These are phyloP conservation scores for Lipomyces lipofer DNA, from an alignment of 805 yeast genomes.

Conservation along the genomic window DNA sequence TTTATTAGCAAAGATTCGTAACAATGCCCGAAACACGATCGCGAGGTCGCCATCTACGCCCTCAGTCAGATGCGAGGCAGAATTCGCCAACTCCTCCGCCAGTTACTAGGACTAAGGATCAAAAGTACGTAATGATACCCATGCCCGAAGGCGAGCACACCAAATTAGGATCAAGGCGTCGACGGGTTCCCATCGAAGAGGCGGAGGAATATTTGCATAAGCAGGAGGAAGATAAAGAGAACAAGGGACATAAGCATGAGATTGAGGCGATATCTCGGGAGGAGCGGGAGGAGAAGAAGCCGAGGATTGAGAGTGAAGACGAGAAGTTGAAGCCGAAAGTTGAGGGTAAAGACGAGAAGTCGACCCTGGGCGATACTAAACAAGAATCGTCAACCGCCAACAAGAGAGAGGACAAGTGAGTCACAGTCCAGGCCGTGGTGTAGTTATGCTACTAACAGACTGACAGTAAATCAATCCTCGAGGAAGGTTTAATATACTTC, in stretches of 20 bases:
- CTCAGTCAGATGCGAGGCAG: neutral
- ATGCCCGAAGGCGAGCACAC: neutral
- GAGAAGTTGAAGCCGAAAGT: neutral
- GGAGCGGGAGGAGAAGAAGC: neutral
- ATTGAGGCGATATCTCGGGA: neutral
- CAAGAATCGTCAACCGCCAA: too few relatives aligned
- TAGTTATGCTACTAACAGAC: neutral
- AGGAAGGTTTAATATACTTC: slow-evolving; percentile 9
- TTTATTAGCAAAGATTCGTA: too few relatives aligned
- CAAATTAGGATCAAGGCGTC: slow-evolving; percentile 1
- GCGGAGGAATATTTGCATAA: slow-evolving; percentile 2
- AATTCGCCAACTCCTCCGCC: slow-evolving; percentile 3
- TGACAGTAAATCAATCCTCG: neutral
- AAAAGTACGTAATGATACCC: neutral
- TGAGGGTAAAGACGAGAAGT: neutral
- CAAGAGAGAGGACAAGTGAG: neutral
- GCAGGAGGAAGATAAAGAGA: neutral
- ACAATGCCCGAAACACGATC: neutral
- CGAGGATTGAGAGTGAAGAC: neutral
- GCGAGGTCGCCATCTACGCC: neutral
- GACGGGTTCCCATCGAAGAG: slow-evolving; percentile 5
- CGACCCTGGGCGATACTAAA: neutral
- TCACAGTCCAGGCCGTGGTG: neutral
- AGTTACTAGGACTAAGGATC: neutral
- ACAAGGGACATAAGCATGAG: neutral